phyloP scores from a whole-genome alignment of 805 yeast genomes.

The Jamesozyma rosinii region DNA sequence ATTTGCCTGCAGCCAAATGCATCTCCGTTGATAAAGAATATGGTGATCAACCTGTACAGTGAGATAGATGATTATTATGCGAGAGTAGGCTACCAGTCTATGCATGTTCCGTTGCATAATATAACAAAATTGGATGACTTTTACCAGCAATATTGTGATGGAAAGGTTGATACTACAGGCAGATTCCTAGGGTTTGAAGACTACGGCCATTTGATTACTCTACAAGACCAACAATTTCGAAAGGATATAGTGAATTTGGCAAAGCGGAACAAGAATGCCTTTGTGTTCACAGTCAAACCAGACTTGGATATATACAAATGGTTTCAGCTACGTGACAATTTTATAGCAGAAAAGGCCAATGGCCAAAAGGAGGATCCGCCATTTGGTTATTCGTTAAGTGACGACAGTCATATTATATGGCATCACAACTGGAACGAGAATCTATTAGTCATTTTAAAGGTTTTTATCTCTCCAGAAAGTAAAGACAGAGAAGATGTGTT shows the following conservation, averaged over 20 bases:
- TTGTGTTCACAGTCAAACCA: conserved; percentile 32
- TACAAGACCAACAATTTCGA: conserved; percentile 20
- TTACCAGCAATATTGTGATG: conserved; percentile 10
- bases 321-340: conserved; percentile 35
- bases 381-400: conserved; percentile 27
- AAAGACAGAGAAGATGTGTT: conserved; percentile 14
- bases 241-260: conserved; percentile 16
- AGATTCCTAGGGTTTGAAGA: conserved; percentile 26
- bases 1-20: conserved; percentile 13
- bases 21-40: conserved; percentile 25
- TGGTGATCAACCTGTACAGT: conserved; percentile 49
- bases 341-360: conserved; percentile 21
- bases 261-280: conserved; percentile 14
- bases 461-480: conserved; percentile 13
- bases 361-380: conserved; percentile 9
- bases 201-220: conserved; percentile 25
- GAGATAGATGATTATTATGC: conserved; percentile 63
- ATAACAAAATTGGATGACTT: conserved; percentile 21
- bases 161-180: conserved; percentile 7
- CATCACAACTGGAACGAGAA: conserved; percentile 35
- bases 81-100: conserved; percentile 48
- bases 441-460: conserved; percentile 24
- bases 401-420: conserved; percentile 37
- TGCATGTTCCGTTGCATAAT: conserved; percentile 32
- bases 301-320: conserved; percentile 33